Evolutionary conservation across 306 rosid genomes (phyloP).

Genomic region (Sphenostylis stenocarpa): DNA sequence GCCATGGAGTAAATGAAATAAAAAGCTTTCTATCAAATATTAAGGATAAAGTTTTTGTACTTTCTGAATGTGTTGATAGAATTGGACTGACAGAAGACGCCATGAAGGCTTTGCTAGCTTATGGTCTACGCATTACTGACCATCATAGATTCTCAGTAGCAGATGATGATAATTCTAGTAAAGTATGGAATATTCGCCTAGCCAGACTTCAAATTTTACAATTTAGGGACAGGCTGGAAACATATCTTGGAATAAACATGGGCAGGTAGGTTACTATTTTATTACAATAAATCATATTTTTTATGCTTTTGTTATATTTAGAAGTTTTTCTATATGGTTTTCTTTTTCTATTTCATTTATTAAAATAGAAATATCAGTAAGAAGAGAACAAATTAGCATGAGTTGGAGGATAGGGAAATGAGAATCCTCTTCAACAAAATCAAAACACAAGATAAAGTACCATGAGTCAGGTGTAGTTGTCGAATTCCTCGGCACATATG

Average conservation of each 20-base stretch:
- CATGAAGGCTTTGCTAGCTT: conserved; percentile 74
- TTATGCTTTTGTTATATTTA: conserved; percentile 5
- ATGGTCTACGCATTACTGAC: conserved; percentile 77
- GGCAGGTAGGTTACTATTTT: conserved; percentile 71
- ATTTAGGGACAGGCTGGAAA: conserved; percentile 86
- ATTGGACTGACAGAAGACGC: conserved; percentile 86
- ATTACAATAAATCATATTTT: background rate
- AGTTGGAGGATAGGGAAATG: conserved; percentile 13
- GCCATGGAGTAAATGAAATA: conserved; percentile 72
- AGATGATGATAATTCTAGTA: conserved; percentile 45
- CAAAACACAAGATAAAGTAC: background rate
- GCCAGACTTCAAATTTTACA: conserved; percentile 83
- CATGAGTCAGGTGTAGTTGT: background rate
- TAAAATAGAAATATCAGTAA: background rate
- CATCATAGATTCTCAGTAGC: conserved; percentile 61
- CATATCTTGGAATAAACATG: conserved; percentile 95
- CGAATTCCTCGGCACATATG: background rate
- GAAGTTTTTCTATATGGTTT: background rate
- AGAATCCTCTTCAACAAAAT: background rate
- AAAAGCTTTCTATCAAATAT: conserved; percentile 58
- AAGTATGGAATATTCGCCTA: conserved; percentile 71
- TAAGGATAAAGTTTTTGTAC: conserved; percentile 67
- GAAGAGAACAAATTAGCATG: conserved; percentile 26
- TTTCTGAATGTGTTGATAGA: conserved; percentile 80
- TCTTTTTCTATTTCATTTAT: background rate